Evolutionary conservation across 495 filamentous ascomycete genomes (phyloP).

Genomic region (Cladorrhinum samala): DNA sequence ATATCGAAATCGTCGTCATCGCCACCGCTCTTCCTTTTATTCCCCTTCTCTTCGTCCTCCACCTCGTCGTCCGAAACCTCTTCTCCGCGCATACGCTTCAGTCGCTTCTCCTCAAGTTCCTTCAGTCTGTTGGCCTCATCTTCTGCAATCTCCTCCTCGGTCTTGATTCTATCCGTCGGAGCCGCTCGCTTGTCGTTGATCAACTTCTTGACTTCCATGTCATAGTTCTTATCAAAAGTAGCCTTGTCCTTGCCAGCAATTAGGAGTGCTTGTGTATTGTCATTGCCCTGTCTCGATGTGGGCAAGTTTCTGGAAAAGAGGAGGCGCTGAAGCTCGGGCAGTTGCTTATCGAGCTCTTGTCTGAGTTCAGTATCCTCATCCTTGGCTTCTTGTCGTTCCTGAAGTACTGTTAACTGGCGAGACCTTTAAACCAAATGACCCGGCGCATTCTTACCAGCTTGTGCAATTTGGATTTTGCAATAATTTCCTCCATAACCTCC

Average conservation of each 20-base stretch:
- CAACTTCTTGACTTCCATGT: slow-evolving; percentile 71
- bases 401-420: slow-evolving; percentile 1
- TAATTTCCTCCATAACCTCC: slow-evolving; percentile 95
- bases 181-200: slow-evolving; percentile 73
- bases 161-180: slow-evolving; percentile 83
- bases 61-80: slow-evolving; percentile 45
- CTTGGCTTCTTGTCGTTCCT: slow-evolving; percentile 72
- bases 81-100: slow-evolving; percentile 69
- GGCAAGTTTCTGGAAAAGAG: slow-evolving; percentile 40
- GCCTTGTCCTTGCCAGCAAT: slow-evolving; percentile 55
- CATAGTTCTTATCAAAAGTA: slow-evolving; percentile 73
- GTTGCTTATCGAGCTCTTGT: slow-evolving; percentile 52
- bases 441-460: slow-evolving; percentile 58
- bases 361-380: slow-evolving; percentile 88
- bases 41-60: slow-evolving; percentile 40
- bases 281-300: slow-evolving; percentile 29
- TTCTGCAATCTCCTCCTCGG: slow-evolving; percentile 75
- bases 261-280: slow-evolving; percentile 54
- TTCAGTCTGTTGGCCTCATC: slow-evolving; percentile 69
- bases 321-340: slow-evolving; percentile 72
- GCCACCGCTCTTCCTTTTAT: slow-evolving; percentile 35
- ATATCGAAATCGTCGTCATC: slow-evolving; percentile 20
- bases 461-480: slow-evolving; percentile 91
- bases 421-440: too few species aligned
- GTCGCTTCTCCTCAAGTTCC: slow-evolving; percentile 71